phyloP scores from a whole-genome alignment of 805 yeast genomes.

The Saccharomycopsis sp. region DNA sequence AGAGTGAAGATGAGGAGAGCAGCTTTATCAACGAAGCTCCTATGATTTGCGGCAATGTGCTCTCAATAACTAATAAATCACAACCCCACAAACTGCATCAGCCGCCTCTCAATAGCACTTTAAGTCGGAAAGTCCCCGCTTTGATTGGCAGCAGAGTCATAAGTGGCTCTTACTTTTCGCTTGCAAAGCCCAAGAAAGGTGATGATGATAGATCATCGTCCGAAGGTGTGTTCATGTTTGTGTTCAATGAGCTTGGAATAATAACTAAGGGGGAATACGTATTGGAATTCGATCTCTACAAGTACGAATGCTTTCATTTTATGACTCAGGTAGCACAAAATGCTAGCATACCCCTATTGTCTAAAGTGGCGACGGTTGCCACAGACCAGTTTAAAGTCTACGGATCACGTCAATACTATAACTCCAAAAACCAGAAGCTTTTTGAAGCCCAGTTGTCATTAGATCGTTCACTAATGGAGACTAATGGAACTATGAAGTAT shows the following conservation, averaged over 20 bases:
- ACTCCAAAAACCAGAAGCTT: not conserved
- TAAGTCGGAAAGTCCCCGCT: not conserved
- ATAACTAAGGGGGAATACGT: conserved; percentile 1
- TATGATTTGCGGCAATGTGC: not conserved
- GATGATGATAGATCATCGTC: not conserved
- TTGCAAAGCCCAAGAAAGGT: not conserved
- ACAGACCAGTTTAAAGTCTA: conserved; percentile 1
- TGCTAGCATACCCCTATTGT: not conserved
- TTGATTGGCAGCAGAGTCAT: not conserved
- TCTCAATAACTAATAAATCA: not conserved
- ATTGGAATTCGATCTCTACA: conserved; percentile 6
- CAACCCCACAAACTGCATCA: not conserved
- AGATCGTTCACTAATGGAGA: not conserved
- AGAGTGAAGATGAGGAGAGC: not conserved
- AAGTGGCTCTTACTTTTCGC: not conserved
- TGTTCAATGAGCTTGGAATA: conserved; percentile 2
- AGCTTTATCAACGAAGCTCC: not conserved
- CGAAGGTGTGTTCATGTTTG: conserved; percentile 2
- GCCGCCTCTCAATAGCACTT: not conserved
- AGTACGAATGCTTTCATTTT: conserved; percentile 7
- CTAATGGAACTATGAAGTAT: not conserved
- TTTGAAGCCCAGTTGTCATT: not conserved
- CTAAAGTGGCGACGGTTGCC: not conserved
- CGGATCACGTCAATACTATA: conserved; percentile 9
- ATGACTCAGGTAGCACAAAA: not conserved